Percentiles rank a stretch among this genome's conserved stretches.
Evolutionary conservation across 805 yeast species (phyloP).

Genomic region (Myxozyma geophila): DNA sequence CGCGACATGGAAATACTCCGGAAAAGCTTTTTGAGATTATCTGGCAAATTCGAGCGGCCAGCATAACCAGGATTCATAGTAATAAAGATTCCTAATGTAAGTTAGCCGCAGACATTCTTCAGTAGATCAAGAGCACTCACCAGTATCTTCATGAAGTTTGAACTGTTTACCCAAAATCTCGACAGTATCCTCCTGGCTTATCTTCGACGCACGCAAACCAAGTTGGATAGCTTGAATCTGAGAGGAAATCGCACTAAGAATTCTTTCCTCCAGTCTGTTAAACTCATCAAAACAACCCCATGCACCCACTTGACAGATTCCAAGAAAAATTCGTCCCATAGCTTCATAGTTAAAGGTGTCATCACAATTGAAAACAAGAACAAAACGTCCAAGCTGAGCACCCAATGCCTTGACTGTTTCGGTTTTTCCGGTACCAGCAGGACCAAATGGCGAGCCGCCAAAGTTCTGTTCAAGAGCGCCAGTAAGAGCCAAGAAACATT

Average conservation of each 20-base stretch:
- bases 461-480: conserved; percentile 71
- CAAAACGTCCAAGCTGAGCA: conserved; percentile 75
- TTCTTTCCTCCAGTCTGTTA: conserved; percentile 71
- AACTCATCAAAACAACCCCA: conserved; percentile 98
- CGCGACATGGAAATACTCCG: conserved; percentile 71
- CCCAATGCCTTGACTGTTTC: conserved; percentile 88
- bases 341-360: conserved; percentile 82
- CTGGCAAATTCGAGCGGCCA: conserved; percentile 84
- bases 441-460: conserved; percentile 94
- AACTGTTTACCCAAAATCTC: conserved; percentile 40
- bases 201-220: conserved; percentile 48
- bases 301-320: conserved; percentile 80
- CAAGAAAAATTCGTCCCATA: conserved; percentile 74
- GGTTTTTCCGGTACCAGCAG: conserved; percentile 97
- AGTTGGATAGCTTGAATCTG: conserved; percentile 73
- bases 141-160: conserved; percentile 39
- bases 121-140: not conserved
- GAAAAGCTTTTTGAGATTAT: conserved; percentile 79
- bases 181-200: conserved; percentile 17
- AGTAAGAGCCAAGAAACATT: conserved; percentile 68
- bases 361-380: conserved; percentile 88
- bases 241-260: conserved; percentile 82
- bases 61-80: conserved; percentile 91
- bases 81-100: conserved; percentile 67
- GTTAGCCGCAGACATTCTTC: not conserved